These are phyloP conservation scores for Aspergillus hortae DNA, from an alignment of 2,329 filamentous ascomycete genomes.

Conservation along the genomic window DNA sequence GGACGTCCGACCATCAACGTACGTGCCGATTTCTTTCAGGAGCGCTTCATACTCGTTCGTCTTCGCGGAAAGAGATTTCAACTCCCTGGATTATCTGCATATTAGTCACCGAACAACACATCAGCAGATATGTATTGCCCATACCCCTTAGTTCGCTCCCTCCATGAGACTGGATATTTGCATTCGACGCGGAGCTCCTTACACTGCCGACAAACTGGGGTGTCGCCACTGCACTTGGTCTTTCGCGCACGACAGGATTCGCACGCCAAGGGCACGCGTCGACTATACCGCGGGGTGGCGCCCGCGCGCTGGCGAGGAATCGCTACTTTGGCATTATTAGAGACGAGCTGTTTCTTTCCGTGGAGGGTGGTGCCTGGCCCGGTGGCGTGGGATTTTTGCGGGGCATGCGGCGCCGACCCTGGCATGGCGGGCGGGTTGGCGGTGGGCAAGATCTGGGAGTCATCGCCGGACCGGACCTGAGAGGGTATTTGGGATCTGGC, in stretches of 20 bases:
- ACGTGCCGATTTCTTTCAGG: constrained; percentile 32
- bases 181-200: constrained; percentile 35
- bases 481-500: constrained; percentile 8
- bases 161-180: constrained; percentile 37
- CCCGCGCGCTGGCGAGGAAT: constrained; percentile 26
- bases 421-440: constrained; percentile 8
- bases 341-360: constrained; percentile 12
- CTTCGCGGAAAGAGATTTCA: constrained; percentile 32
- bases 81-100: constrained; percentile 20
- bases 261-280: constrained; percentile 37
- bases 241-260: constrained; percentile 41
- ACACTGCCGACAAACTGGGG: constrained; percentile 40
- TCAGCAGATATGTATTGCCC: neutral
- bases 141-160: constrained; percentile 38
- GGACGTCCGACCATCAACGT: constrained; percentile 31
- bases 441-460: constrained; percentile 8
- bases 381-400: constrained; percentile 2
- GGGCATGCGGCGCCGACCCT: constrained; percentile 1
- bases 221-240: constrained; percentile 44
- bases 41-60: constrained; percentile 37
- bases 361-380: constrained; percentile 7
- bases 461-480: constrained; percentile 7
- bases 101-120: neutral
- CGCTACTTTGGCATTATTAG: constrained; percentile 26
- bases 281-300: constrained; percentile 17